A percentile compares a stretch with the other conserved stretches of the same genome.
These are phyloP conservation scores for Alternaria ventricosa DNA, from an alignment of 2,329 filamentous ascomycete genomes.

Conservation along the genomic window DNA sequence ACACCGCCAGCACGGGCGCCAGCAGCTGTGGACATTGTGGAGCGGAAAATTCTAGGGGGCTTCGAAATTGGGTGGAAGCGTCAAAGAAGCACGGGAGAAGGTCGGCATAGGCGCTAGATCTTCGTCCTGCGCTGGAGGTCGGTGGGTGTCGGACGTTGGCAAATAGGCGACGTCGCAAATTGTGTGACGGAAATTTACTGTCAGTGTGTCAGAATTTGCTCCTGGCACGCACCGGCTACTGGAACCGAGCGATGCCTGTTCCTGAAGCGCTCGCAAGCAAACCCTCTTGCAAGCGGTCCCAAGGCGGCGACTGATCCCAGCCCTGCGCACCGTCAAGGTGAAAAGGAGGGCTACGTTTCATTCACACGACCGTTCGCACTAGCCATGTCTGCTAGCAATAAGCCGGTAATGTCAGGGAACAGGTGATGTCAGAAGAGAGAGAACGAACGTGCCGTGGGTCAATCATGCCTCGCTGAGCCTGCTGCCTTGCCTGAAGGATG, in stretches of 20 bases:
- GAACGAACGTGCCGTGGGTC: conserved; percentile 19
- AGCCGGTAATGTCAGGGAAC: conserved; percentile 21
- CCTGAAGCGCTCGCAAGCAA: conserved; percentile 40
- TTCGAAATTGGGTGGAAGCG: conserved; percentile 44
- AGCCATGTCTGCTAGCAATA: conserved; percentile 34
- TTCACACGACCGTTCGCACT: conserved; percentile 39
- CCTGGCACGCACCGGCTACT: conserved; percentile 27
- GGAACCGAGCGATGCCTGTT: conserved; percentile 36
- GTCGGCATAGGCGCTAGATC: conserved; percentile 36
- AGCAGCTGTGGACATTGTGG: conserved; percentile 24
- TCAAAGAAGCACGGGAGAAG: conserved; percentile 50
- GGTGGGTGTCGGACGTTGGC: conserved; percentile 19
- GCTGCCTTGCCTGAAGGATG: conserved; percentile 22
- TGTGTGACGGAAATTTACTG: conserved; percentile 32
- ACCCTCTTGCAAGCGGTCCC: conserved; percentile 22
- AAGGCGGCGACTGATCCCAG: conserved; percentile 31
- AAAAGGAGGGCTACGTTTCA: conserved; percentile 44
- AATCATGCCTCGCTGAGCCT: conserved; percentile 21
- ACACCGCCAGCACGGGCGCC: conserved; percentile 36
- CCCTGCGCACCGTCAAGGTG: conserved; percentile 24
- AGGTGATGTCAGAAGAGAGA: conserved; percentile 45
- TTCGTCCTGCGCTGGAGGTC: conserved; percentile 24
- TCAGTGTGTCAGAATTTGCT: conserved; percentile 35
- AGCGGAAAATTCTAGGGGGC: conserved; percentile 33
- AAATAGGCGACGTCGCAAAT: conserved; percentile 36